phyloP scores from a whole-genome alignment of 2,329 filamentous ascomycete genomes.

The Venturia aucupariae region DNA sequence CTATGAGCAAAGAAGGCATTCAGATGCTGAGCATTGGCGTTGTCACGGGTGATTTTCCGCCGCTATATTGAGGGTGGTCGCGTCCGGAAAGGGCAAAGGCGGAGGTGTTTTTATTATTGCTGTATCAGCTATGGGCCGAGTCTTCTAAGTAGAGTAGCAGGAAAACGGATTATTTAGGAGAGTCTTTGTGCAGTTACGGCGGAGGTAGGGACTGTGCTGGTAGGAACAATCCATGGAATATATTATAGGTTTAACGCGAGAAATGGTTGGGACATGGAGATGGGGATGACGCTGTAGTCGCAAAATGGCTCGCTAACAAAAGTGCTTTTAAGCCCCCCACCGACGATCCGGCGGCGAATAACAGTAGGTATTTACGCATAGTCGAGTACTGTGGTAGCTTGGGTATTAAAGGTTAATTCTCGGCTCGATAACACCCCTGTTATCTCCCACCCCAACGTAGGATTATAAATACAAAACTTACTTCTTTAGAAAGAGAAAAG shows the following conservation, averaged over 20 bases:
- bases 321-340: not conserved
- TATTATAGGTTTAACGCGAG: not conserved
- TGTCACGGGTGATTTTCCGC: not conserved
- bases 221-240: not conserved
- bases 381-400: not conserved
- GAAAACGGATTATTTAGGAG: not conserved
- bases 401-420: too few species aligned
- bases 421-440: too few species aligned
- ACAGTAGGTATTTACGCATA: too few species aligned
- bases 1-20: not conserved
- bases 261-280: not conserved
- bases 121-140: not conserved
- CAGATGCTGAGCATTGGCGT: not conserved
- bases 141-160: not conserved
- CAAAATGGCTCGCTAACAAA: not conserved
- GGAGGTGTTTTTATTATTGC: not conserved
- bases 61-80: not conserved
- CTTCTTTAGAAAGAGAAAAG: too few species aligned
- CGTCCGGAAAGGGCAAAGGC: not conserved
- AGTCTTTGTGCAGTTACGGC: too few species aligned
- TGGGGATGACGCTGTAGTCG: not conserved
- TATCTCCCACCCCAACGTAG: too few species aligned
- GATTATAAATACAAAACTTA: too few species aligned
- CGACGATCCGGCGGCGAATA: not conserved
- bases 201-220: not conserved